A percentile compares a stretch with the other conserved stretches of the same genome.
phyloP scores from a whole-genome alignment of 2,329 filamentous ascomycete species.

The Colletotrichum filicis region DNA sequence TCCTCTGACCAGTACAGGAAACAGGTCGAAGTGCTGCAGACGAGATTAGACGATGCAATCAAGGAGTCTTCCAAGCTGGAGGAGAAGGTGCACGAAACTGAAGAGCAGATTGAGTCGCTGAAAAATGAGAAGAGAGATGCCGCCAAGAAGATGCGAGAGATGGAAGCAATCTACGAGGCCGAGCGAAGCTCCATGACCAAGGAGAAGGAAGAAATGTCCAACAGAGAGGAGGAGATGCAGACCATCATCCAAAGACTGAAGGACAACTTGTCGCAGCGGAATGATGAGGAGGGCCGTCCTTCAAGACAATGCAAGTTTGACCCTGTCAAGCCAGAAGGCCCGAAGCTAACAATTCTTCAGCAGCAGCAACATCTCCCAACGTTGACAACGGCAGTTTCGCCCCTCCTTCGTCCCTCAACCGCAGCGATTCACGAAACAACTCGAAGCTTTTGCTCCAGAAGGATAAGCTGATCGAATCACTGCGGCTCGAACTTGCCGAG shows the following conservation, averaged over 20 bases:
- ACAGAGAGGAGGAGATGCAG: constrained; percentile 91
- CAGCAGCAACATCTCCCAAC: constrained; percentile 66
- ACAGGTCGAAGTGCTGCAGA: constrained; percentile 85
- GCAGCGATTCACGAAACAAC: constrained; percentile 89
- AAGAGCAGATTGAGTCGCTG: constrained; percentile 83
- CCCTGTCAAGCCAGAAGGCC: neutral
- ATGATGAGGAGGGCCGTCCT: constrained; percentile 67
- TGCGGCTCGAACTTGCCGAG: constrained; percentile 92
- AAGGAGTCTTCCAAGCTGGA: constrained; percentile 88
- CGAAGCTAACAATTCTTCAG: constrained; percentile 13
- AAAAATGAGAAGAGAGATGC: constrained; percentile 88
- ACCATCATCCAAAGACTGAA: constrained; percentile 90
- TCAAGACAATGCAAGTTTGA: constrained; percentile 66
- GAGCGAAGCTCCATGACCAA: constrained; percentile 88
- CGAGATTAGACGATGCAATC: constrained; percentile 85
- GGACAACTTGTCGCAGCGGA: constrained; percentile 83
- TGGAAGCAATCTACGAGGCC: constrained; percentile 92
- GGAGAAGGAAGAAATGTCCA: constrained; percentile 89
- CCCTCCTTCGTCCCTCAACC: constrained; percentile 83
- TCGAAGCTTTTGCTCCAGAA: constrained; percentile 94
- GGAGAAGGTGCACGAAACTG: constrained; percentile 86
- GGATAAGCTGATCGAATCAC: constrained; percentile 93
- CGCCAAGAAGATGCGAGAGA: constrained; percentile 85
- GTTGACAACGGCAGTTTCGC: constrained; percentile 85
- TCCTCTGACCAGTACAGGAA: constrained; percentile 83